Evolutionary conservation across 2,329 filamentous ascomycete species (phyloP), one percentile per base, ranked within the genome.

Genomic region (Onygenales sp.): DNA sequence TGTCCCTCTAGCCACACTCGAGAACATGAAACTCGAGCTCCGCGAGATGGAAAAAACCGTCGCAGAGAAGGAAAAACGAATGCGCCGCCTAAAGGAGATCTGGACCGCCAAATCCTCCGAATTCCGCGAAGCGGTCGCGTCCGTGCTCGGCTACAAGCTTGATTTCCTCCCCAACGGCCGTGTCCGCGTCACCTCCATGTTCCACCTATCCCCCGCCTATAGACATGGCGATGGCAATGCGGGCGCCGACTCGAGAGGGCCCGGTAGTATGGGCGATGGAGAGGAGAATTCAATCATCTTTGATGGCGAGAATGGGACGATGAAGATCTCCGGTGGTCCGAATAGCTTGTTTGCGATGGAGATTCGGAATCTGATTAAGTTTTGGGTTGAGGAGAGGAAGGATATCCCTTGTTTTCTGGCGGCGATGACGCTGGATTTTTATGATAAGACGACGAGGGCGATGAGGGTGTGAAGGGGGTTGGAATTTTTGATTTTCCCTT

Each of bases 101-200:
- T 98, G 89, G 87, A 82, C 82, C 0, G 82, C 86, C 60, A 98
- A 97, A 69, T 90, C 87, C 1, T 83, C 87, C 62, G 93, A 98
- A 72, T 97, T 98, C 74, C 89, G 94, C 49, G 90, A 97, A 72
- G 89, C 91, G 35, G 91, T 98, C 55, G 91, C 91, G 58, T 89
- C 85, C 17, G 86, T 95, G 0, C 79, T 98, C 0, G 93, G 93
- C 0, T 98, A 91, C 86, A 92, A 92, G 51, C 83, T 97, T 10
- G 90, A 93, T 35, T 97, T 98, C 68, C 86, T 96, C 67, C 90
- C 91, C n/a, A 95, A 95, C 68, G 93, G 93, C 43, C 92, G 95
- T 64, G 94, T 96, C 72, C 85, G 89, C 35, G 89, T 96, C 21
- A 94, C 92, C 52, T 86, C 81, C 55, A 86, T 92, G 59, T 94